These are phyloP conservation scores for Aplosporella prunicola DNA, from an alignment of 2,329 filamentous ascomycete species.

Conservation along the genomic window DNA sequence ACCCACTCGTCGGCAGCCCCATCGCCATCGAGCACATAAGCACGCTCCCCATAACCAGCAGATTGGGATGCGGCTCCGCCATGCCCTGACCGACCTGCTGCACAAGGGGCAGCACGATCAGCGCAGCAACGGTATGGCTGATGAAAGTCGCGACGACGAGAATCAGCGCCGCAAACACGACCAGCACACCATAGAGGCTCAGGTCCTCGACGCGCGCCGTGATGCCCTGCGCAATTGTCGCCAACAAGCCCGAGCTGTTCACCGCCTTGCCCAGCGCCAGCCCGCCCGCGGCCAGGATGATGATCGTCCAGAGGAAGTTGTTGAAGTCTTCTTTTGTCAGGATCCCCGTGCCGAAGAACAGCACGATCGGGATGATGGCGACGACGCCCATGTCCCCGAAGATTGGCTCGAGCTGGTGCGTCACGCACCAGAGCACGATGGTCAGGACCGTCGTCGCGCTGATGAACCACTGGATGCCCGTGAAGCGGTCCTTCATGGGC, in stretches of 20 bases:
- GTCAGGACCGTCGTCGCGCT: slow-evolving; percentile 71
- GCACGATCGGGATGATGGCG: slow-evolving; percentile 86
- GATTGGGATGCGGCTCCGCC: slow-evolving; percentile 83
- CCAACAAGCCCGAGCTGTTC: slow-evolving; percentile 81
- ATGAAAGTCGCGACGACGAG: slow-evolving; percentile 95
- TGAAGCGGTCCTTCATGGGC: slow-evolving; percentile 79
- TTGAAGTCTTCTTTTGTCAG: slow-evolving; percentile 99
- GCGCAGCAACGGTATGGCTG: slow-evolving; percentile 88
- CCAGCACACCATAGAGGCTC: slow-evolving; percentile 68
- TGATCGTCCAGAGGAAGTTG: slow-evolving; percentile 99
- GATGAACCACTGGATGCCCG: slow-evolving; percentile 88
- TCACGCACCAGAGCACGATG: slow-evolving; percentile 85
- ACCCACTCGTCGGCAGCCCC: slow-evolving; percentile 90
- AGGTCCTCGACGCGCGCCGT: slow-evolving; percentile 64
- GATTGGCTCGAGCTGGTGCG: slow-evolving; percentile 73
- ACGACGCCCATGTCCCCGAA: slow-evolving; percentile 99
- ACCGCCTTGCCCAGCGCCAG: slow-evolving; percentile 89
- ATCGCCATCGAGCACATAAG: slow-evolving; percentile 98
- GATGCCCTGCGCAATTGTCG: slow-evolving; percentile 75
- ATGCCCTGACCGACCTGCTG: slow-evolving; percentile 75
- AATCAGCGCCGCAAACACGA: slow-evolving; percentile 77
- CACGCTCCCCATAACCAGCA: slow-evolving; percentile 89
- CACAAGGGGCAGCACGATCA: slow-evolving; percentile 90
- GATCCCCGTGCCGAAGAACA: slow-evolving; percentile 95
- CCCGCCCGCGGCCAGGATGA: slow-evolving; percentile 91